Evolutionary conservation across 495 filamentous ascomycete genomes (phyloP).

Genomic region (Penicillium atrosanguineum): DNA sequence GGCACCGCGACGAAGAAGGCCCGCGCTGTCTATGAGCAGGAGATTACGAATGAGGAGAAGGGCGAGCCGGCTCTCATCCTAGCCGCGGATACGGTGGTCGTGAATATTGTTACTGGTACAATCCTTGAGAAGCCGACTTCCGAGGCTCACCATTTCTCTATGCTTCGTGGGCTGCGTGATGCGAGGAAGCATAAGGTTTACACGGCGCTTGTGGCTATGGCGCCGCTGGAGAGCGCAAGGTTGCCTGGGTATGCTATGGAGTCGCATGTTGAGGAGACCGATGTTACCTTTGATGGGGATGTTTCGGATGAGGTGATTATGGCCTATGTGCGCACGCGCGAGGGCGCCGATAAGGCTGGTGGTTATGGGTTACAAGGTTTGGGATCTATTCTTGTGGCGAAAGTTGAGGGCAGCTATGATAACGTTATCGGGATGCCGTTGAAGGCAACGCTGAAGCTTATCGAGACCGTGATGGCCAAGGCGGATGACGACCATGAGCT

Average conservation of each 20-base stretch:
- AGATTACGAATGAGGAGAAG: slow-evolving; percentile 54
- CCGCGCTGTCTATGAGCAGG: slow-evolving; percentile 69
- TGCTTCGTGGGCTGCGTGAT: slow-evolving; percentile 79
- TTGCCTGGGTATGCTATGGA: slow-evolving; percentile 85
- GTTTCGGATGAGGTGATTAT: slow-evolving; percentile 80
- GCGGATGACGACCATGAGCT: slow-evolving; percentile 54
- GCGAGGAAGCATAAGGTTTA: slow-evolving; percentile 70
- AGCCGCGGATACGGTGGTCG: slow-evolving; percentile 89
- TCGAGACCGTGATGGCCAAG: slow-evolving; percentile 71
- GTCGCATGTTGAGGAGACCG: slow-evolving; percentile 80
- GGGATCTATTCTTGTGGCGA: slow-evolving; percentile 81
- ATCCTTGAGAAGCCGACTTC: slow-evolving; percentile 87
- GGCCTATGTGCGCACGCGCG: slow-evolving; percentile 84
- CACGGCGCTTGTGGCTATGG: slow-evolving; percentile 78
- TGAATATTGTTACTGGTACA: slow-evolving; percentile 55
- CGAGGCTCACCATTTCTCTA: slow-evolving; percentile 75
- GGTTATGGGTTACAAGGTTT: slow-evolving; percentile 93
- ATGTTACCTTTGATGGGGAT: slow-evolving; percentile 70
- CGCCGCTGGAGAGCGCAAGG: slow-evolving; percentile 69
- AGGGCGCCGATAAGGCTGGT: slow-evolving; percentile 94
- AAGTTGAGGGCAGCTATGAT: slow-evolving; percentile 84
- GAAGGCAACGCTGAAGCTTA: slow-evolving; percentile 72
- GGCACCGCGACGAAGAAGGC: slow-evolving; percentile 82
- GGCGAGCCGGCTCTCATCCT: slow-evolving; percentile 83
- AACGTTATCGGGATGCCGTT: slow-evolving; percentile 96